Conservation (phyloP, 2,329 filamentous ascomycete genomes). For the Trichoderma sp. region DNA sequence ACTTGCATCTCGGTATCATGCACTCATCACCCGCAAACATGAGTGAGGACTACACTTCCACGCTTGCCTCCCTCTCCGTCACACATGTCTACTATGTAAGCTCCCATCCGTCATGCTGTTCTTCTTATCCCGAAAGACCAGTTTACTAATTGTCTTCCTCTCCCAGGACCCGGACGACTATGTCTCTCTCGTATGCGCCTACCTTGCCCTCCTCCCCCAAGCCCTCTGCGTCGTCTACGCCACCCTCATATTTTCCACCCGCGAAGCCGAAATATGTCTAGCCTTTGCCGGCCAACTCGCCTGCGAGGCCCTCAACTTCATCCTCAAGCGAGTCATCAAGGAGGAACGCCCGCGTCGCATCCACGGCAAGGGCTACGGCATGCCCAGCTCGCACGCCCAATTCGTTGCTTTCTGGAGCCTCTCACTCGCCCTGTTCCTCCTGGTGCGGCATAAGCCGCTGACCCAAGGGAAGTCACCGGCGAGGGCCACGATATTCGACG, state of each 20-base stretch:
- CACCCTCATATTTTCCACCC: conserved; percentile 84
- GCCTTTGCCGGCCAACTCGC: conserved; percentile 90
- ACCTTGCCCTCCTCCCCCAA: conserved; percentile 90
- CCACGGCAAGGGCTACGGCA: conserved; percentile 94
- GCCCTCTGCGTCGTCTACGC: conserved; percentile 86
- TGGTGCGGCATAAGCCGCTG: conserved; percentile 70
- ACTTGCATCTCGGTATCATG: not conserved
- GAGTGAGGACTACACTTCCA: conserved; percentile 34
- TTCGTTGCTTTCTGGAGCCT: conserved; percentile 91
- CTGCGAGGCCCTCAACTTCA: conserved; percentile 89
- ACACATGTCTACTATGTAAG: conserved; percentile 95
- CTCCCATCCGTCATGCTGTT: conserved; percentile 13
- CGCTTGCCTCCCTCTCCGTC: conserved; percentile 84
- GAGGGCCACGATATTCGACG: not conserved
- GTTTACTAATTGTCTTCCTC: not conserved
- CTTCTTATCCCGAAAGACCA: not conserved
- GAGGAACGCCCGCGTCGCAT: conserved; percentile 82
- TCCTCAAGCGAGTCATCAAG: conserved; percentile 84
- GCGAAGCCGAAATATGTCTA: conserved; percentile 83
- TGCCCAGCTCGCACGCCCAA: conserved; percentile 93
- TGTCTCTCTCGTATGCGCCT: conserved; percentile 84
- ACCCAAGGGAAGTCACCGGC: not conserved
- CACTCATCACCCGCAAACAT: conserved; percentile 21
- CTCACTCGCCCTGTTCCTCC: conserved; percentile 78
- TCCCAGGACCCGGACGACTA: conserved; percentile 79